A percentile compares a stretch with the other conserved stretches of the same genome.
Conservation (phyloP, 768 basidiomycete genomes). For the Trametes elegans region DNA sequence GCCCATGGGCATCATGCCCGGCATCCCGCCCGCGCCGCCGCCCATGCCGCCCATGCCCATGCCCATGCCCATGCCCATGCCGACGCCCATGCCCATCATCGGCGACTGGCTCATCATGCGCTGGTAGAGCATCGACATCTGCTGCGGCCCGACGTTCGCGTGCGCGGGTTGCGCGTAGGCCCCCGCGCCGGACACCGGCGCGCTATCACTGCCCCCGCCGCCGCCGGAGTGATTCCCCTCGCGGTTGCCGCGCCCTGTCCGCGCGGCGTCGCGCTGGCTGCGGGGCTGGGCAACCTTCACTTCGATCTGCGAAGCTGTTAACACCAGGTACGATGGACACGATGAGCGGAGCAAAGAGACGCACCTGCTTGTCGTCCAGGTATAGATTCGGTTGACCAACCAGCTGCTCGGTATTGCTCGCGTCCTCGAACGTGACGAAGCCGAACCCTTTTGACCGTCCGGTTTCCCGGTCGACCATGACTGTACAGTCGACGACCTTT, state of each 20-base stretch:
- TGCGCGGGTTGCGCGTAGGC: conserved; percentile 31
- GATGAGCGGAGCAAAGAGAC: conserved; percentile 27
- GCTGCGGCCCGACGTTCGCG: conserved; percentile 85
- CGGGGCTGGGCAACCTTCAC: conserved; percentile 93
- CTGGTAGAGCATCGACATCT: conserved; percentile 88
- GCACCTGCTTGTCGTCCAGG: conserved; percentile 89
- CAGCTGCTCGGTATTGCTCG: conserved; percentile 74
- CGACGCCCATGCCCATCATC: conserved; percentile 34
- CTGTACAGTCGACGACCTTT: conserved; percentile 92
- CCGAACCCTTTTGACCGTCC: conserved; percentile 94
- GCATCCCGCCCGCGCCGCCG: conserved; percentile 30
- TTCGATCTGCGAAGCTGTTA: conserved; percentile 63
- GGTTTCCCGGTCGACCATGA: conserved; percentile 96
- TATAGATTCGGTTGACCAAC: conserved; percentile 82
- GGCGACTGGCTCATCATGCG: conserved; percentile 66
- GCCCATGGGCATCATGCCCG: conserved; percentile 24
- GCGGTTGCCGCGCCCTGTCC: conserved; percentile 11
- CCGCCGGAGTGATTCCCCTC: conserved; percentile 33
- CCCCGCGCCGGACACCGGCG: conserved; percentile 2
- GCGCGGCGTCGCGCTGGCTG: conserved; percentile 60
- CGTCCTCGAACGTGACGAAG: conserved; percentile 91
- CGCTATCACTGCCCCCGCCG: too few species aligned
- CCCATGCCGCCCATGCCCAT: conserved; percentile 33
- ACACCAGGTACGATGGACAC: background rate
- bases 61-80: conserved; percentile 41